phyloP scores from a whole-genome alignment of 2,329 filamentous ascomycete genomes.

The Ampelomyces quisqualis region DNA sequence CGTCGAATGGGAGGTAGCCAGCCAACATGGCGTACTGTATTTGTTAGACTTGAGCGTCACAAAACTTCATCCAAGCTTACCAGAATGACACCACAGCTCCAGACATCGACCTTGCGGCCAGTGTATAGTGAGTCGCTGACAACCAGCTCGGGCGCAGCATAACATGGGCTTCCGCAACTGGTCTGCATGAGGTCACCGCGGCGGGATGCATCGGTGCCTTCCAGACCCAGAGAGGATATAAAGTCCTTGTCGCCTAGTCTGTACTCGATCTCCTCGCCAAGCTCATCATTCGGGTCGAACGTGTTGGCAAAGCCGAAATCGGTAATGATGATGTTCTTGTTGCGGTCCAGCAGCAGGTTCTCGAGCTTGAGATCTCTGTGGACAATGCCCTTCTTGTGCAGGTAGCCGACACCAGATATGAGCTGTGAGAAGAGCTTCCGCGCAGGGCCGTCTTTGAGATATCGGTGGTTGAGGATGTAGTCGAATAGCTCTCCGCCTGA shows the following conservation, averaged over 20 bases:
- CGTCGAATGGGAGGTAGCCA: slow-evolving; percentile 95
- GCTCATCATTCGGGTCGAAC: slow-evolving; percentile 84
- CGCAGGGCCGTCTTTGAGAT: slow-evolving; percentile 90
- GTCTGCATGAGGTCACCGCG: slow-evolving; percentile 98
- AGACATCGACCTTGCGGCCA: slow-evolving; percentile 95
- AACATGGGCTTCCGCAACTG: slow-evolving; percentile 96
- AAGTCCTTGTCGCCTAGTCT: slow-evolving; percentile 84
- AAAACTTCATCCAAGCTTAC: slow-evolving; percentile 58
- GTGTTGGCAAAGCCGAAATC: slow-evolving; percentile 99
- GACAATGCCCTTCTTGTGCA: slow-evolving; percentile 98
- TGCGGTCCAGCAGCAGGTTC: slow-evolving; percentile 90
- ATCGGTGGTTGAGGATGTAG: slow-evolving; percentile 95
- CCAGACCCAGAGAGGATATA: slow-evolving; percentile 81
- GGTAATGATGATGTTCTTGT: slow-evolving; percentile 98
- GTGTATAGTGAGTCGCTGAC: slow-evolving; percentile 98
- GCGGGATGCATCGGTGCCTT: slow-evolving; percentile 74
- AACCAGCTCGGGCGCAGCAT: slow-evolving; percentile 93
- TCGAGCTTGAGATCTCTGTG: slow-evolving; percentile 96
- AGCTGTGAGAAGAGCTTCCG: slow-evolving; percentile 91
- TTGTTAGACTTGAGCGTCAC: slow-evolving; percentile 8
- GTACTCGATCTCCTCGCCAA: slow-evolving; percentile 86
- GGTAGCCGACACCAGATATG: slow-evolving; percentile 92
- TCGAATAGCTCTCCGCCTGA: slow-evolving; percentile 97
- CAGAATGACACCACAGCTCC: slow-evolving; percentile 98
- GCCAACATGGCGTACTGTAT: slow-evolving; percentile 94